Evolutionary conservation across 2,329 filamentous ascomycete genomes (phyloP).

Genomic region (Byssoonygena ceratinophila): DNA sequence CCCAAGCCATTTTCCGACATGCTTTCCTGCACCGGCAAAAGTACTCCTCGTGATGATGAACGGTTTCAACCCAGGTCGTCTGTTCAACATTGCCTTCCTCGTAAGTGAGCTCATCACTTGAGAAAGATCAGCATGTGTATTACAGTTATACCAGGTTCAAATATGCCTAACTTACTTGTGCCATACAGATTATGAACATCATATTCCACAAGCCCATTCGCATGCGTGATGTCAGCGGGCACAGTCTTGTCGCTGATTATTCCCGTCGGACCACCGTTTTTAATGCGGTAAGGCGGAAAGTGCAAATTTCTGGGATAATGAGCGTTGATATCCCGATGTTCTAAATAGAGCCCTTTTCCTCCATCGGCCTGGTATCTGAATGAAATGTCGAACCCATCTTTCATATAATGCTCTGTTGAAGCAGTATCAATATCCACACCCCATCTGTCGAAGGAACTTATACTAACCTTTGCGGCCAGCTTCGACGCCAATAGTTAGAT

Average conservation of each 20-base stretch:
- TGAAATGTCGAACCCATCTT: neutral
- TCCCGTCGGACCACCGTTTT: constrained; percentile 1
- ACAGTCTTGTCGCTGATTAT: neutral
- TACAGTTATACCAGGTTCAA: no score
- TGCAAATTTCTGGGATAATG: constrained; percentile 50
- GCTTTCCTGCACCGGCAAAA: constrained; percentile 64
- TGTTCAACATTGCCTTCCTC: neutral
- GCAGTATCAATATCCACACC: neutral
- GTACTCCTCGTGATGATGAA: constrained; percentile 78
- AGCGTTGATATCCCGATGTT: neutral
- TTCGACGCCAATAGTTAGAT: neutral
- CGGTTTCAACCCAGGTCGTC: constrained; percentile 37
- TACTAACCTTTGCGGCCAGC: neutral
- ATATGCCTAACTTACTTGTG: constrained; percentile 50
- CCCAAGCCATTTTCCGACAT: constrained; percentile 73
- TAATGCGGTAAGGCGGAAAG: constrained; percentile 62
- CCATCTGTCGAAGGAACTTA: neutral
- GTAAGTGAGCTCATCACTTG: constrained; percentile 6
- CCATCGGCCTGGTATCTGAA: neutral
- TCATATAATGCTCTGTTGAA: neutral
- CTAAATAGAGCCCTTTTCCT: neutral
- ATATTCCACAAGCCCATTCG: constrained; percentile 63
- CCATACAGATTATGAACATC: constrained; percentile 75
- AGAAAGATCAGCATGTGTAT: constrained; percentile 37
- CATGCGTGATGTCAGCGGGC: constrained; percentile 53